These are phyloP conservation scores for Fusarium burgessii DNA, from an alignment of 2,329 filamentous ascomycete species.

Conservation along the genomic window DNA sequence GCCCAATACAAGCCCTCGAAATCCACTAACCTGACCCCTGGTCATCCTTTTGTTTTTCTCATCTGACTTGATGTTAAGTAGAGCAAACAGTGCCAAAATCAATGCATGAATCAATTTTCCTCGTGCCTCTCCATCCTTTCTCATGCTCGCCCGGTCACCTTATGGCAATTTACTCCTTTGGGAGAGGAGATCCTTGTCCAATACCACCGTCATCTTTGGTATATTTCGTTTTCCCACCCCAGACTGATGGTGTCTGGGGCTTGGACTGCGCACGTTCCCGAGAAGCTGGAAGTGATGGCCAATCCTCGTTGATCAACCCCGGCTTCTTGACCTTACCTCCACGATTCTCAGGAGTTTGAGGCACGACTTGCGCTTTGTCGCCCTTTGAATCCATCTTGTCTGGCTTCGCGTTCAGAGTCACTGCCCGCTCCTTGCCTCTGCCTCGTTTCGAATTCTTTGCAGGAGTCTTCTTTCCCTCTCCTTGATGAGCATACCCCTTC, in stretches of 20 bases:
- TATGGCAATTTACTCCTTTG: slow-evolving; percentile 12
- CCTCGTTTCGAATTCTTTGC: slow-evolving; percentile 27
- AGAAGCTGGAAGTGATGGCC: slow-evolving; percentile 44
- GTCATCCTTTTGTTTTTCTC: background rate
- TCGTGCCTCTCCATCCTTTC: background rate
- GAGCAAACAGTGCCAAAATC: slow-evolving; percentile 4
- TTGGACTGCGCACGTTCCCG: slow-evolving; percentile 44
- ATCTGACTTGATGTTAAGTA: background rate
- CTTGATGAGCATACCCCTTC: slow-evolving; percentile 1
- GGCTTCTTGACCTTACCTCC: slow-evolving; percentile 23
- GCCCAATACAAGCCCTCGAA: slow-evolving; percentile 28
- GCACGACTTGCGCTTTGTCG: slow-evolving; percentile 10
- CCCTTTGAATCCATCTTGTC: slow-evolving; percentile 15
- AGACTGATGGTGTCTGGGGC: slow-evolving; percentile 36
- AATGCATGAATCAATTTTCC: slow-evolving; percentile 1
- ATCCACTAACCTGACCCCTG: background rate
- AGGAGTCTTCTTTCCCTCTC: slow-evolving; percentile 25
- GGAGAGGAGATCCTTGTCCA: slow-evolving; percentile 20
- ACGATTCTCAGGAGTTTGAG: slow-evolving; percentile 25
- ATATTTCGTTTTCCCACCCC: slow-evolving; percentile 36
- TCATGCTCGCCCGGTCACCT: background rate
- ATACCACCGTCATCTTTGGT: slow-evolving; percentile 1
- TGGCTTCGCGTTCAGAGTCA: slow-evolving; percentile 2
- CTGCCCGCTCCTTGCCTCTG: slow-evolving; percentile 33
- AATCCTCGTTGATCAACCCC: slow-evolving; percentile 41